Conservation (phyloP, 2,329 filamentous ascomycete genomes). For the Emergomyces africanus region DNA sequence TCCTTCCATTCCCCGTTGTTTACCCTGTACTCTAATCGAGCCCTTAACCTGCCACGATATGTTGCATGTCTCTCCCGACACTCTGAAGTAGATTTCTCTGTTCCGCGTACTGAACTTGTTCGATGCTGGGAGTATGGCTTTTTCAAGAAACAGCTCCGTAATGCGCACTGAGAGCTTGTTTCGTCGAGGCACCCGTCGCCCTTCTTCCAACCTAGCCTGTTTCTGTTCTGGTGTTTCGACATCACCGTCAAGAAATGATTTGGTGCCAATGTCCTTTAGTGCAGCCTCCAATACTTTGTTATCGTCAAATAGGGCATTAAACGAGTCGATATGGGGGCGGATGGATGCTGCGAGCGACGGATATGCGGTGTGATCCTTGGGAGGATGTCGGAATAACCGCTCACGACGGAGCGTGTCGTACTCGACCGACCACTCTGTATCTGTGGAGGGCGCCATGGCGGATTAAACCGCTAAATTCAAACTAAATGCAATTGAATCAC, state of each 20-base stretch:
- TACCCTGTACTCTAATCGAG: conserved; percentile 70
- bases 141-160: conserved; percentile 71
- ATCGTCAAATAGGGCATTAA: conserved; percentile 74
- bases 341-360: conserved; percentile 77
- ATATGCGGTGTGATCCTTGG: conserved; percentile 76
- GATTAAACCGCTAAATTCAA: not conserved
- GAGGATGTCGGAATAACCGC: conserved; percentile 77
- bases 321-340: conserved; percentile 85
- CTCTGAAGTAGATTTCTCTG: conserved; percentile 74
- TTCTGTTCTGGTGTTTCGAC: conserved; percentile 28
- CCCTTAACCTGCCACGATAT: conserved; percentile 76
- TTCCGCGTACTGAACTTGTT: conserved; percentile 73
- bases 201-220: conserved; percentile 37
- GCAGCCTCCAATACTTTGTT: conserved; percentile 63
- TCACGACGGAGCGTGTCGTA: conserved; percentile 81
- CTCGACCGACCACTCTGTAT: conserved; percentile 67
- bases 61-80: conserved; percentile 87
- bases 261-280: conserved; percentile 79
- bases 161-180: conserved; percentile 70
- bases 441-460: conserved; percentile 45
- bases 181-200: conserved; percentile 38
- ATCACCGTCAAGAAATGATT: conserved; percentile 74
- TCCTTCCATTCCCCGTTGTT: conserved; percentile 79
- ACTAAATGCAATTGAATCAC: not conserved
- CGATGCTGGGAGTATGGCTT: conserved; percentile 60